phyloP scores from a whole-genome alignment of 805 yeast species.

The Candida boleticola region DNA sequence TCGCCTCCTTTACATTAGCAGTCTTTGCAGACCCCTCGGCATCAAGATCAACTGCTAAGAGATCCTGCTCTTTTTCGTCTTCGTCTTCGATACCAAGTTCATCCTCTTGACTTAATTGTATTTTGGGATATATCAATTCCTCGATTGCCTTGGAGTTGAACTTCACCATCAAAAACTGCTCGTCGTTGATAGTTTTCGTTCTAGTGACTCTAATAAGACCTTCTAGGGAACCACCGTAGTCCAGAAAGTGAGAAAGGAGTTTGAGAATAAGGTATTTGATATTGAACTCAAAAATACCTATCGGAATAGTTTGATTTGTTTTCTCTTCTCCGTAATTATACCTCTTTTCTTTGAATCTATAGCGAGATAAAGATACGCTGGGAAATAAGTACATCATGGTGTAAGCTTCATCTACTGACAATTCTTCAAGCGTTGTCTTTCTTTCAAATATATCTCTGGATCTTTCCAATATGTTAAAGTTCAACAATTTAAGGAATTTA shows the following conservation, averaged over 20 bases:
- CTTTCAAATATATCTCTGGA: conserved; percentile 23
- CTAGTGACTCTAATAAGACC: conserved; percentile 8
- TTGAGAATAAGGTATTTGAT: conserved; percentile 13
- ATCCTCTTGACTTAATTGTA: neutral
- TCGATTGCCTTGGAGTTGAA: conserved; percentile 12
- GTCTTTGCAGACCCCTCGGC: neutral
- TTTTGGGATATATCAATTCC: conserved; percentile 6
- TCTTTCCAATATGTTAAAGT: conserved; percentile 10
- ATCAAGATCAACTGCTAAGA: neutral
- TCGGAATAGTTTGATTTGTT: neutral
- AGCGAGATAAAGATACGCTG: conserved; percentile 19
- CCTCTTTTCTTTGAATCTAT: conserved; percentile 24
- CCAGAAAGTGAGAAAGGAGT: conserved; percentile 7
- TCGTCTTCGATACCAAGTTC: neutral
- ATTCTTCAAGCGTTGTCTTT: conserved; percentile 11
- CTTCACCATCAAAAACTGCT: conserved; percentile 18
- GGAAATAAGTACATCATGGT: conserved; percentile 33
- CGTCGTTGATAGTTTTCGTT: conserved; percentile 14
- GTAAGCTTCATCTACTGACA: conserved; percentile 26
- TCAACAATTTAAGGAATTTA: conserved; percentile 12
- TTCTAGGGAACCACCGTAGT: neutral
- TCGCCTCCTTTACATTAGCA: conserved; percentile 1
- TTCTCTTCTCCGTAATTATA: conserved; percentile 21
- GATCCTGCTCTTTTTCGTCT: neutral
- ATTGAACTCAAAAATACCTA: conserved; percentile 4